phyloP scores from a whole-genome alignment of 2,329 filamentous ascomycete genomes.

The Pleochaeta shiraiana region DNA sequence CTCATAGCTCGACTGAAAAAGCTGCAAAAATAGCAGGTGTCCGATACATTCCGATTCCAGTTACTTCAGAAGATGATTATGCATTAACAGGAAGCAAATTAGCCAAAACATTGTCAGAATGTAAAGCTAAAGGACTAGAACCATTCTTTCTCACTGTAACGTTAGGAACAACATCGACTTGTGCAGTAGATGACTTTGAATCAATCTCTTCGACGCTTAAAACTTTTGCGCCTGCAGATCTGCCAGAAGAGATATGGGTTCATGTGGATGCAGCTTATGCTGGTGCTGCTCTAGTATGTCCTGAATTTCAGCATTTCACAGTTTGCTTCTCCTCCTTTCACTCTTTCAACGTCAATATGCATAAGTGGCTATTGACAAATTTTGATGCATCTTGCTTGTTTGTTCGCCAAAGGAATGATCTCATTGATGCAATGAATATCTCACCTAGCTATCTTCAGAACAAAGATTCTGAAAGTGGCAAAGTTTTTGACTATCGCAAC shows the following conservation, averaged over 20 bases:
- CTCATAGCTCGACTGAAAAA: constrained; percentile 74
- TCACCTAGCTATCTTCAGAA: constrained; percentile 69
- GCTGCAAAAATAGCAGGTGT: constrained; percentile 71
- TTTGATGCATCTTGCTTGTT: constrained; percentile 73
- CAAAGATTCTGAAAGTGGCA: constrained; percentile 52
- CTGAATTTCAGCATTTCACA: constrained; percentile 54
- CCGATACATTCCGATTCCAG: constrained; percentile 49
- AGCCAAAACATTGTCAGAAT: constrained; percentile 36
- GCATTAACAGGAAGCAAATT: constrained; percentile 46
- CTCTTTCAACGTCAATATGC: constrained; percentile 88
- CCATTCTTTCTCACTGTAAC: constrained; percentile 77
- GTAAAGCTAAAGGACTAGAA: constrained; percentile 45
- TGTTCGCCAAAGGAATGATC: constrained; percentile 49
- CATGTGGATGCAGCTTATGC: constrained; percentile 91
- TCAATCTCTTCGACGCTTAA: constrained; percentile 17
- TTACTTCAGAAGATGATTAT: constrained; percentile 39
- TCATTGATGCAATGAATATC: constrained; percentile 62
- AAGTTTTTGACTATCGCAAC: constrained; percentile 88
- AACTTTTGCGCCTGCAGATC: constrained; percentile 20
- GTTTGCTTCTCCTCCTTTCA: constrained; percentile 45
- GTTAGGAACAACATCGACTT: constrained; percentile 72
- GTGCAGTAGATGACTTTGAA: constrained; percentile 61
- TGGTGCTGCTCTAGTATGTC: constrained; percentile 60
- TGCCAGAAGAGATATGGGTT: constrained; percentile 48
- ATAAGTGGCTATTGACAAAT: constrained; percentile 93